These are phyloP conservation scores for Tillandsia leiboldiana DNA, from an alignment of 176 grass and related monocot species.

Conservation along the genomic window DNA sequence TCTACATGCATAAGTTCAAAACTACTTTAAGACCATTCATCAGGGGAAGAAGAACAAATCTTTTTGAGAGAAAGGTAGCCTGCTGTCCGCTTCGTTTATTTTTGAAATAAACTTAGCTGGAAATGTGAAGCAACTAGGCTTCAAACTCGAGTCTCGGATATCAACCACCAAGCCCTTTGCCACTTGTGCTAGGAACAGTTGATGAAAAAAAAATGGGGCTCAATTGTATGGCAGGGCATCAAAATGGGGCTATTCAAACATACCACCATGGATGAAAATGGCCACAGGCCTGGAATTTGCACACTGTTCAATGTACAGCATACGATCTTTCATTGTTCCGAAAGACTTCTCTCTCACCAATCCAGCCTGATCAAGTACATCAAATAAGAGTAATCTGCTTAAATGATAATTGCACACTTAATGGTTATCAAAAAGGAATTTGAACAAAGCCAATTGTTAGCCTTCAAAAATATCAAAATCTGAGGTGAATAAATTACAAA, in stretches of 20 bases:
- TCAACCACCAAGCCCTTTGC: no score
- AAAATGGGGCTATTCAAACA: constrained; percentile 4
- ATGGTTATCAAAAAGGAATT: neutral
- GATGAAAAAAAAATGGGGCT: no score
- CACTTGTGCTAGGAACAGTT: no score
- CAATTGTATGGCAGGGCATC: neutral
- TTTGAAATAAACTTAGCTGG: no score
- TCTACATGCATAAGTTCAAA: no score
- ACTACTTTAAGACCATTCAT: no score
- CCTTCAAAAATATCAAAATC: neutral
- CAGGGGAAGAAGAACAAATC: no score
- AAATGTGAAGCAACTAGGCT: no score
- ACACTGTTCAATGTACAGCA: constrained; percentile 88
- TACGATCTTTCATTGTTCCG: constrained; percentile 73
- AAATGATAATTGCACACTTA: neutral
- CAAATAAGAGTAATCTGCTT: neutral
- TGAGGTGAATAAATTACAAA: no score
- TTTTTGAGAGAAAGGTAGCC: no score
- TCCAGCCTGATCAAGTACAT: constrained; percentile 53
- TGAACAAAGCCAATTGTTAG: neutral
- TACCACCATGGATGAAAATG: constrained; percentile 84
- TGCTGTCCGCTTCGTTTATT: no score
- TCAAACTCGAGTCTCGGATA: no score
- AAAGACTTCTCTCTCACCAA: constrained; percentile 83
- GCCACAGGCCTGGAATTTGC: constrained; percentile 82